These are phyloP conservation scores for Calocybe cyanea DNA, from an alignment of 768 basidiomycete species.

Conservation along the genomic window DNA sequence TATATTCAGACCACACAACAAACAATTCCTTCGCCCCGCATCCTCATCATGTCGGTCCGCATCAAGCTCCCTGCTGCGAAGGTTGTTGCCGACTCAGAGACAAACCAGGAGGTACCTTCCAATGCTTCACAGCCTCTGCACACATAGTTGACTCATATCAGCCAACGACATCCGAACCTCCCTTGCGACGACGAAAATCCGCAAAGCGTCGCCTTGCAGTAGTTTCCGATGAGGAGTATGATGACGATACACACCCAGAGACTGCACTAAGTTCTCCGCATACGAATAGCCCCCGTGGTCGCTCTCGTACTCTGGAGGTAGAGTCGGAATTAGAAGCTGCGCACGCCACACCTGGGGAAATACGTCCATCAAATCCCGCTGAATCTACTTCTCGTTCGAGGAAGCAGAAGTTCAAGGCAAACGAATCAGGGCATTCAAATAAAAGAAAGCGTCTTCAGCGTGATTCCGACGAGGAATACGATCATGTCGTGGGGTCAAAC, in stretches of 20 bases:
- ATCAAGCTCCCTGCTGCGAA: constrained; percentile 19
- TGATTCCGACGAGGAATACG: constrained; percentile 22
- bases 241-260: constrained; percentile 4
- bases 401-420: constrained; percentile 7
- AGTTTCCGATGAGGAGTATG: constrained; percentile 25
- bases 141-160: constrained; percentile 2
- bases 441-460: constrained; percentile 16
- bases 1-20: neutral
- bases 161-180: constrained; percentile 12
- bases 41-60: constrained; percentile 19
- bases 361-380: neutral
- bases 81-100: constrained; percentile 4
- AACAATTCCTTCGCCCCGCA: constrained; percentile 5
- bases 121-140: neutral
- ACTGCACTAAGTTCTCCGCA: constrained; percentile 7
- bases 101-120: constrained; percentile 19
- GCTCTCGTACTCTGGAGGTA: constrained; percentile 7
- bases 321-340: constrained; percentile 13
- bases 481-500: constrained; percentile 7
- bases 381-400: constrained; percentile 8
- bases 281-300: constrained; percentile 2
- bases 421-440: constrained; percentile 7
- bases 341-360: constrained; percentile 1
- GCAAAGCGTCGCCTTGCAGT: constrained; percentile 25
- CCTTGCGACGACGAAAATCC: constrained; percentile 18